These are phyloP conservation scores for Acmispon strigosus DNA, from an alignment of 306 rosid genomes.

Conservation along the genomic window DNA sequence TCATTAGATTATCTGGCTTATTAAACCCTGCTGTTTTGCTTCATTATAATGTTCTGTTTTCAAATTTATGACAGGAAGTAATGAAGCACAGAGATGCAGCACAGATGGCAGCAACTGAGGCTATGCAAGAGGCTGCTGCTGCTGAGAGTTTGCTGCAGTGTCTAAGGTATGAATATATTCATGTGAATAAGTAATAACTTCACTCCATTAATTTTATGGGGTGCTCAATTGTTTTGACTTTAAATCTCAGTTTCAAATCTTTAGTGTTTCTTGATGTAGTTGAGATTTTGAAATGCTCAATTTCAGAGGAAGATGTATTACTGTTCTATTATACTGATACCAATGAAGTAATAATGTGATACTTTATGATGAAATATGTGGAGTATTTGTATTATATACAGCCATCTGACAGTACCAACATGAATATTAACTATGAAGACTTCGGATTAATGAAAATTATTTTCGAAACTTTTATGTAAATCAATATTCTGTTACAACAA, in stretches of 20 bases:
- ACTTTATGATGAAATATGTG: not conserved
- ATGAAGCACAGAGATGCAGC: slow-evolving; percentile 93
- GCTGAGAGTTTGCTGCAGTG: slow-evolving; percentile 85
- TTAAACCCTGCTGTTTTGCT: not conserved
- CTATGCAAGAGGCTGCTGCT: slow-evolving; percentile 91
- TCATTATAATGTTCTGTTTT: slow-evolving; percentile 10
- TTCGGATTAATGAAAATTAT: too few relatives aligned
- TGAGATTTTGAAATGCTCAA: not conserved
- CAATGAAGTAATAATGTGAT: not conserved
- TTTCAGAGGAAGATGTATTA: not conserved
- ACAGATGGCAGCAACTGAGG: slow-evolving; percentile 83
- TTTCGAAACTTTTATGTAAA: too few relatives aligned
- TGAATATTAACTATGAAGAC: not conserved
- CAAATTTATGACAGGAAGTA: slow-evolving; percentile 55
- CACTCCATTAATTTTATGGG: not conserved
- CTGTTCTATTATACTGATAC: not conserved
- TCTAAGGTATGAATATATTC: slow-evolving; percentile 55
- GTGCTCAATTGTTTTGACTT: not conserved
- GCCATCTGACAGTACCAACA: not conserved
- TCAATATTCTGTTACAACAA: too few relatives aligned
- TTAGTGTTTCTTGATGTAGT: not conserved
- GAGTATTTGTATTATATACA: not conserved
- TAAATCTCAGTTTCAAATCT: not conserved
- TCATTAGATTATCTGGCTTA: not conserved
- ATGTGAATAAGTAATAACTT: not conserved